phyloP scores from a whole-genome alignment of 805 yeast species.

The Sungouiella thailandica region DNA sequence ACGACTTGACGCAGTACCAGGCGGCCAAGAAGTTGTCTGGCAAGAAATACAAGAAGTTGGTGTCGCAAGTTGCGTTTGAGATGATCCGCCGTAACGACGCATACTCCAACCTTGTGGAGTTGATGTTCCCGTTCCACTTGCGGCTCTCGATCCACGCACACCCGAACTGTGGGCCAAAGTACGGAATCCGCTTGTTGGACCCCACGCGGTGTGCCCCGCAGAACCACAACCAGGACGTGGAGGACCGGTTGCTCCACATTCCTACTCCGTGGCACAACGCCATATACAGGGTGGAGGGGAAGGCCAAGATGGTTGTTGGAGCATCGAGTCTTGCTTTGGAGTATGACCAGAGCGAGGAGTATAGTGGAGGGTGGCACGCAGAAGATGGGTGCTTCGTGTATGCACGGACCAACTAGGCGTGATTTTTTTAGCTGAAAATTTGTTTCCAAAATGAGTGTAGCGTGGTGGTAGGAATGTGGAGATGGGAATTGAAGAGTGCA shows the following conservation, averaged over 20 bases:
- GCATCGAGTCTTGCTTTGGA: constrained; percentile 9
- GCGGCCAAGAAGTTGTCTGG: constrained; percentile 35
- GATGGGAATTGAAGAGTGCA: too few relatives aligned
- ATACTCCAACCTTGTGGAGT: constrained; percentile 56
- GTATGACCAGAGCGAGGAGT: constrained; percentile 8
- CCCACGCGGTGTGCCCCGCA: constrained; percentile 42
- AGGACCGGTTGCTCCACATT: constrained; percentile 48
- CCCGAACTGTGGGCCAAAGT: constrained; percentile 55
- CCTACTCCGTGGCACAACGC: constrained; percentile 68
- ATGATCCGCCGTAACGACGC: constrained; percentile 62
- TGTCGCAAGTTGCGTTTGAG: constrained; percentile 54
- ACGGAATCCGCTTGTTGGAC: constrained; percentile 47
- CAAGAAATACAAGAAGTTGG: constrained; percentile 46
- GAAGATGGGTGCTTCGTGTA: constrained; percentile 9
- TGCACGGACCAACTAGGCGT: background rate
- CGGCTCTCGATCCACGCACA: constrained; percentile 62
- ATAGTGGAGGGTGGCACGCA: constrained; percentile 16
- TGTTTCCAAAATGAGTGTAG: too few relatives aligned
- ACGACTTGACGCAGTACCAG: constrained; percentile 45
- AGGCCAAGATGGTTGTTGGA: constrained; percentile 16
- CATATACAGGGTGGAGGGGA: constrained; percentile 39
- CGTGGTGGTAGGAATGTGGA: too few relatives aligned
- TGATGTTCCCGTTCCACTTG: constrained; percentile 54
- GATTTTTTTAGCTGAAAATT: too few relatives aligned
- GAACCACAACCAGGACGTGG: constrained; percentile 37